phyloP scores from a whole-genome alignment of 1,139 yeast genomes.

The Kodamaea sp. region DNA sequence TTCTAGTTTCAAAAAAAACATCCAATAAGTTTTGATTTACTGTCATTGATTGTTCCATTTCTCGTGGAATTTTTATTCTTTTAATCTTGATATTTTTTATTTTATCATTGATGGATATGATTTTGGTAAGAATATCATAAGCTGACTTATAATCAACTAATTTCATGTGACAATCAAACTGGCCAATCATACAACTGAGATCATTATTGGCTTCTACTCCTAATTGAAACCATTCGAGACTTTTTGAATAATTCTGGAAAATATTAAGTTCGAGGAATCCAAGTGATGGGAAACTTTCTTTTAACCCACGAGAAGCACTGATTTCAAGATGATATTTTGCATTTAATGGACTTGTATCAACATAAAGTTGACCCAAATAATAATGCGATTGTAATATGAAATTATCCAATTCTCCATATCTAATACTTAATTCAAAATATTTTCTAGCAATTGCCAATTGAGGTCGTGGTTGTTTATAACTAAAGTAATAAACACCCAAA shows the following conservation, averaged over 20 bases:
- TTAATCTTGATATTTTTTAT: constrained; percentile 17
- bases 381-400: constrained; percentile 67
- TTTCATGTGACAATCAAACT: constrained; percentile 54
- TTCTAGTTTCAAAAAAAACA: constrained; percentile 32
- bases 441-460: constrained; percentile 50
- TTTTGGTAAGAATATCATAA: constrained; percentile 21
- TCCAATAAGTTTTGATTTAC: constrained; percentile 25
- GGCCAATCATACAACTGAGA: constrained; percentile 66
- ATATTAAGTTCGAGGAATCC: constrained; percentile 77
- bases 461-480: constrained; percentile 36
- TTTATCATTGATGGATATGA: constrained; percentile 23
- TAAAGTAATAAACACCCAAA: constrained; percentile 62
- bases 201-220: constrained; percentile 64
- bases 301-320: constrained; percentile 73
- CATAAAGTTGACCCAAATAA: constrained; percentile 68
- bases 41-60: constrained; percentile 22
- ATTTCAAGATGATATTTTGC: constrained; percentile 70
- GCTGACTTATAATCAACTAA: constrained; percentile 29
- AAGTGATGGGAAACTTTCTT: constrained; percentile 68
- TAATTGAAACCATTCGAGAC: constrained; percentile 79
- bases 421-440: constrained; percentile 60
- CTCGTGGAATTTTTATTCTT: constrained; percentile 20
- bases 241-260: constrained; percentile 50
- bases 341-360: constrained; percentile 51
- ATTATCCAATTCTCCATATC: constrained; percentile 52